phyloP scores from a whole-genome alignment of 2,329 filamentous ascomycete genomes.

The Davidsoniella eucalypti region DNA sequence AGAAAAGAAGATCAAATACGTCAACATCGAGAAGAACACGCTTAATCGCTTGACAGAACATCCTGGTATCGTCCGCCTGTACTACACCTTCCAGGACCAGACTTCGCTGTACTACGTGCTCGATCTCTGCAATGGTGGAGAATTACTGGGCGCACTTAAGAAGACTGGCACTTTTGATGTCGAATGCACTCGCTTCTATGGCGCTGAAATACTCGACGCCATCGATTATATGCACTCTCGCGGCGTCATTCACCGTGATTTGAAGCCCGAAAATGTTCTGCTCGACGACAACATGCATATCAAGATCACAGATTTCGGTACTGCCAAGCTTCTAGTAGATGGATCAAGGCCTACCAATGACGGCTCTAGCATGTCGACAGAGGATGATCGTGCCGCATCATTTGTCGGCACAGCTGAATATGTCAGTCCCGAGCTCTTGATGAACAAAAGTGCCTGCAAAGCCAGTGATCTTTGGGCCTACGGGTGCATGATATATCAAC shows the following conservation, averaged over 20 bases:
- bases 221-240: conserved; percentile 97
- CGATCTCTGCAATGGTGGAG: conserved; percentile 81
- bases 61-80: conserved; percentile 86
- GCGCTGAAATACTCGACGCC: conserved; percentile 82
- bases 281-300: conserved; percentile 92
- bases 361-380: conserved; percentile 23
- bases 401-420: conserved; percentile 98
- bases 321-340: conserved; percentile 63
- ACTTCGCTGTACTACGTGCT: conserved; percentile 91
- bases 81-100: conserved; percentile 98
- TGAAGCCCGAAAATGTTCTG: conserved; percentile 94
- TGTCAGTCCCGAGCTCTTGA: conserved; percentile 91
- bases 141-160: conserved; percentile 82
- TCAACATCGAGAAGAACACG: conserved; percentile 98
- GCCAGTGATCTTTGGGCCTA: conserved; percentile 97
- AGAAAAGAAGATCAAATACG: conserved; percentile 99
- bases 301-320: conserved; percentile 98
- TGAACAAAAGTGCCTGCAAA: conserved; percentile 93
- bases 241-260: conserved; percentile 87
- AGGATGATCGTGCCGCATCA: conserved; percentile 67
- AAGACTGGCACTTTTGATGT: conserved; percentile 88
- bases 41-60: conserved; percentile 92
- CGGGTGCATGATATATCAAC: conserved; percentile 93
- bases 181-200: conserved; percentile 87
- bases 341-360: background rate